phyloP scores from a whole-genome alignment of 768 basidiomycete species.

The Tephrocybe sp. region DNA sequence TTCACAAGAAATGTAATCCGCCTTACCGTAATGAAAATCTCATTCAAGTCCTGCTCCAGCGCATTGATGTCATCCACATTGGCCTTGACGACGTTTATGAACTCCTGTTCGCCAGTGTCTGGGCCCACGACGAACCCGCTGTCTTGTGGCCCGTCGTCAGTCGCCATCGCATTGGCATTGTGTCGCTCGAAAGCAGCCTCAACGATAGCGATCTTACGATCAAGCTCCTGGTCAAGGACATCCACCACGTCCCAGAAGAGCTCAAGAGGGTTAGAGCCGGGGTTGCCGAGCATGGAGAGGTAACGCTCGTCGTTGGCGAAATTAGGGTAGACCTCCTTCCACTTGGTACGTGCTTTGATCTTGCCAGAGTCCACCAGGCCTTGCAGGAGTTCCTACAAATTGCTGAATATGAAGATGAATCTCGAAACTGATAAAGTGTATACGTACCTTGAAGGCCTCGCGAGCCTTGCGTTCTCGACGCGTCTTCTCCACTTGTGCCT shows the following conservation, averaged over 20 bases:
- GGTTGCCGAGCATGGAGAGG: slow-evolving; percentile 82
- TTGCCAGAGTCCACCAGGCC: slow-evolving; percentile 64
- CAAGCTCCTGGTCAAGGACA: slow-evolving; percentile 79
- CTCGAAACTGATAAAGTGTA: neutral
- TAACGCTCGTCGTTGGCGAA: slow-evolving; percentile 84
- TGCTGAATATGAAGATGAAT: neutral
- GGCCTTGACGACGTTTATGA: slow-evolving; percentile 51
- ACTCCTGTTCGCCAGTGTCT: slow-evolving; percentile 69
- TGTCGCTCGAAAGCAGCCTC: slow-evolving; percentile 57
- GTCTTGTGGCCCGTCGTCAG: slow-evolving; percentile 21
- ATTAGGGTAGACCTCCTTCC: slow-evolving; percentile 83
- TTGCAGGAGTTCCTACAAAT: slow-evolving; percentile 62
- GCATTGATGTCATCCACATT: slow-evolving; percentile 52
- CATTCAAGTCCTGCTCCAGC: slow-evolving; percentile 52
- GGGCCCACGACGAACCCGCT: slow-evolving; percentile 40
- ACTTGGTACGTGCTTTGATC: slow-evolving; percentile 81
- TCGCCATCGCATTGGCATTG: slow-evolving; percentile 33
- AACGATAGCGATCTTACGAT: slow-evolving; percentile 69
- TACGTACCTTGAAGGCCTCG: slow-evolving; percentile 80
- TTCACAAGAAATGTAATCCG: neutral
- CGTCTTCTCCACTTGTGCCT: slow-evolving; percentile 78
- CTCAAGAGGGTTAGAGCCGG: slow-evolving; percentile 93
- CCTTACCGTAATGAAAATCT: slow-evolving; percentile 65
- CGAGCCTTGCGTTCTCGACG: slow-evolving; percentile 85
- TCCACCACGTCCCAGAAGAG: slow-evolving; percentile 96